Percentiles rank a stretch among this genome's conserved stretches.
phyloP scores from a whole-genome alignment of 371 early-diverging fungal species.

The Saksenaea oblongispora region DNA sequence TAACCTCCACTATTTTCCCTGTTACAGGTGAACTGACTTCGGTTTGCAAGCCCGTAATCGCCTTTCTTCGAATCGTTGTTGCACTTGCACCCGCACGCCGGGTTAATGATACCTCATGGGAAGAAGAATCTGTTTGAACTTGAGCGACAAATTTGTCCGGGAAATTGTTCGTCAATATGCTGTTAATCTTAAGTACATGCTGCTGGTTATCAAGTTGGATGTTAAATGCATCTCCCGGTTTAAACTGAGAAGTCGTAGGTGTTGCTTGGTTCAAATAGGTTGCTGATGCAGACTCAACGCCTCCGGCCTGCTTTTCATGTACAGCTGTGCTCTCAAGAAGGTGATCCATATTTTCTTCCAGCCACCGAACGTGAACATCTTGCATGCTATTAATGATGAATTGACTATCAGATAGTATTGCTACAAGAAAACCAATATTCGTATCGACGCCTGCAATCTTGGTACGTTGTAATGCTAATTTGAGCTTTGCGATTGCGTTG shows the following conservation, averaged over 20 bases:
- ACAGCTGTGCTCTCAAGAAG: conserved; percentile 14
- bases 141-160: conserved; percentile 33
- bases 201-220: conserved; percentile 22
- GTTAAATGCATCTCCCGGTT: conserved; percentile 44
- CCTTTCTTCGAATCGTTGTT: conserved; percentile 29
- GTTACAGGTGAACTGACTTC: conserved; percentile 42
- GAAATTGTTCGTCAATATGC: conserved; percentile 38
- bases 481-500: conserved; percentile 32
- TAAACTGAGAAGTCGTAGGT: conserved; percentile 25
- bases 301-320: not conserved
- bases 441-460: conserved; percentile 37
- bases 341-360: conserved; percentile 26
- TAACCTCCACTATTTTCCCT: conserved; percentile 42
- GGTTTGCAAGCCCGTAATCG: conserved; percentile 18
- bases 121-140: conserved; percentile 18
- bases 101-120: conserved; percentile 20
- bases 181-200: conserved; percentile 34
- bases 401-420: conserved; percentile 17
- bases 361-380: conserved; percentile 20
- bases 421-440: conserved; percentile 34
- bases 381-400: conserved; percentile 17
- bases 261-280: not conserved
- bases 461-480: conserved; percentile 23
- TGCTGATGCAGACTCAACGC: not conserved
- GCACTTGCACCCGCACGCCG: conserved; percentile 28